A percentile compares a stretch with the other conserved stretches of the same genome.
phyloP scores from a whole-genome alignment of 2,329 filamentous ascomycete genomes.

The Cladosporium phlei region DNA sequence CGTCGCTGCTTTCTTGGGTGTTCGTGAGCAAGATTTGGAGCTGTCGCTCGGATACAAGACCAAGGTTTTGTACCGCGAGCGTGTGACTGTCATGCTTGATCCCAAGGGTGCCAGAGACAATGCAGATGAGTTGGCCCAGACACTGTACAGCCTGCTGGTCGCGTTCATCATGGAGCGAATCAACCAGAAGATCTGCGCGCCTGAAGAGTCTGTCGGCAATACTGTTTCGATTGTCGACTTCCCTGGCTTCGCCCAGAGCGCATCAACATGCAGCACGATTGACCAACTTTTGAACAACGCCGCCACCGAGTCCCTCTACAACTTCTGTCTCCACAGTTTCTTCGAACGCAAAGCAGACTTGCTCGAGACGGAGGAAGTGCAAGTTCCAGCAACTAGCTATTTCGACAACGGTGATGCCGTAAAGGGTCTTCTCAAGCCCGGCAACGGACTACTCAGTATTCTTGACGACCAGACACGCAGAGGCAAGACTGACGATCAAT shows the following conservation, averaged over 20 bases:
- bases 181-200: slow-evolving; percentile 82
- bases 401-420: slow-evolving; percentile 97
- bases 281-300: slow-evolving; percentile 95
- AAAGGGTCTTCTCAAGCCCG: slow-evolving; percentile 81
- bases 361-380: slow-evolving; percentile 89
- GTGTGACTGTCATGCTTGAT: slow-evolving; percentile 98
- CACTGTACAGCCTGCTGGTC: slow-evolving; percentile 87
- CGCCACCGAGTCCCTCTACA: slow-evolving; percentile 86
- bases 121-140: slow-evolving; percentile 88
- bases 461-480: slow-evolving; percentile 92
- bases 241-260: slow-evolving; percentile 83
- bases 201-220: slow-evolving; percentile 84
- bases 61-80: slow-evolving; percentile 90
- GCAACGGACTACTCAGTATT: slow-evolving; percentile 89
- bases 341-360: slow-evolving; percentile 92
- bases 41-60: slow-evolving; percentile 90
- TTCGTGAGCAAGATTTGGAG: slow-evolving; percentile 75
- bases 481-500: slow-evolving; percentile 80
- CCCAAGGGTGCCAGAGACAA: slow-evolving; percentile 83
- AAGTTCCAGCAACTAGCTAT: slow-evolving; percentile 85
- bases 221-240: slow-evolving; percentile 95
- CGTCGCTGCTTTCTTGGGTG: slow-evolving; percentile 89
- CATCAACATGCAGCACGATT: slow-evolving; percentile 75
- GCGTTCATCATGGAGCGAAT: slow-evolving; percentile 90
- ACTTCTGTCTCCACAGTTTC: slow-evolving; percentile 89